A percentile compares a stretch with the other conserved stretches of the same genome.
These are phyloP conservation scores for Lophium mytilinum DNA, from an alignment of 495 filamentous ascomycete species.

Conservation along the genomic window DNA sequence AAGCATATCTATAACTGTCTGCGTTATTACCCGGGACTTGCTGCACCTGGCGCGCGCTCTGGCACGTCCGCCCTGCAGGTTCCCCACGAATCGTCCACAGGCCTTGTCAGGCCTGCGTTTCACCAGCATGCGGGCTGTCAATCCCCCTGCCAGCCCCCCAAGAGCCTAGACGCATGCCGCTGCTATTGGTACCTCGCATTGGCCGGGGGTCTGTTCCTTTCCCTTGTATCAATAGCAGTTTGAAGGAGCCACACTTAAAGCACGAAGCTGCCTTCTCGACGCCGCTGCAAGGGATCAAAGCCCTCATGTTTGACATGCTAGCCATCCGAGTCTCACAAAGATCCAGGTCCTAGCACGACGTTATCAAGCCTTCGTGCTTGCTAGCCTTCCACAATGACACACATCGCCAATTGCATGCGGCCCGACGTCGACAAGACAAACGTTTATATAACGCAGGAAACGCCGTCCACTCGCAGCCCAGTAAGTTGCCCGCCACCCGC, in stretches of 20 bases:
- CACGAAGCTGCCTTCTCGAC: constrained; percentile 15
- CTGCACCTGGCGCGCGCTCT: constrained; percentile 11
- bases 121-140: constrained; percentile 20
- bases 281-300: constrained; percentile 24
- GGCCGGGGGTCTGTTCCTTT: constrained; percentile 14
- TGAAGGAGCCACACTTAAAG: constrained; percentile 29
- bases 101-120: constrained; percentile 25
- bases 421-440: constrained; percentile 16
- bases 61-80: constrained; percentile 21
- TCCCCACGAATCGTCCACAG: constrained; percentile 28
- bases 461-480: constrained; percentile 4
- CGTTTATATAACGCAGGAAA: constrained; percentile 26
- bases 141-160: constrained; percentile 16
- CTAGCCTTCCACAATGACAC: constrained; percentile 26
- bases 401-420: constrained; percentile 31
- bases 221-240: constrained; percentile 29
- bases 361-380: constrained; percentile 17
- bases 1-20: constrained; percentile 21
- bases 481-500: constrained; percentile 16
- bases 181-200: constrained; percentile 25
- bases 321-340: constrained; percentile 28
- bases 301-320: constrained; percentile 28
- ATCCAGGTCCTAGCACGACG: constrained; percentile 12
- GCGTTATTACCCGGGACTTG: constrained; percentile 15
- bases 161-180: constrained; percentile 19